Evolutionary conservation across 768 basidiomycete species (phyloP), one percentile per base, ranked within the genome.

Genomic region (Phaeotremella skinneri): DNA sequence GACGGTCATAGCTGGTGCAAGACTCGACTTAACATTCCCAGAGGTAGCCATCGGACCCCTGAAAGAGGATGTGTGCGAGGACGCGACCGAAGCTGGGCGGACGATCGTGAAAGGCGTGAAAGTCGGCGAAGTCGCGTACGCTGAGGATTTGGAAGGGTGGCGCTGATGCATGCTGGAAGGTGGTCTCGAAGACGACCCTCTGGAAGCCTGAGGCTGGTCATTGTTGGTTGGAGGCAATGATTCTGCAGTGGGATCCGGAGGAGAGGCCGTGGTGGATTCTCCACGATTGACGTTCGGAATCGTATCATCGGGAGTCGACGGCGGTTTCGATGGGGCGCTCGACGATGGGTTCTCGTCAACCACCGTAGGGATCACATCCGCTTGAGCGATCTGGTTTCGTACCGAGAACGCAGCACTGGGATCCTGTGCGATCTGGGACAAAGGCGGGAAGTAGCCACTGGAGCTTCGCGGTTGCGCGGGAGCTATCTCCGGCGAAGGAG

Each of bases 1-100:
- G 9, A 62, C 52, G 4, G 68, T 66, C 63, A 65, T 67, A 17
- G 66, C 66, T 11, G 71, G 71, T 1, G 71, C 68, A 5, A 55
- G 26, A 5, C 48, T 41, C 1, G 45, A 32, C 45, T 64, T 64
- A n/a, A 49, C 49, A 16, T 55, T 45, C 3, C 48, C 47, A 20
- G 49, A 26, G 6, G 43, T 13, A 41, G 41, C 5, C 7, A 43
- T 51, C 49, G 60, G 21, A 21, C 51, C 56, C 21, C 59, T 59
- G 21, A 60, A 59, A 42, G 59, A 56, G 11, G 63, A 63, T 26
- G 57, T 52, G 17, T 50, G 23, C 4, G 70, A 64, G 2, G 67
- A 69, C 0, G 68, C 68, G 13, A 65, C 66, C 9, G 65, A 65
- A n/a, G 51, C 17, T 23, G 51, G 51, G 37, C 51, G 51, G 20